Evolutionary conservation across 2,329 filamentous ascomycete genomes (phyloP).

Genomic region (Ophiostoma perfectum): DNA sequence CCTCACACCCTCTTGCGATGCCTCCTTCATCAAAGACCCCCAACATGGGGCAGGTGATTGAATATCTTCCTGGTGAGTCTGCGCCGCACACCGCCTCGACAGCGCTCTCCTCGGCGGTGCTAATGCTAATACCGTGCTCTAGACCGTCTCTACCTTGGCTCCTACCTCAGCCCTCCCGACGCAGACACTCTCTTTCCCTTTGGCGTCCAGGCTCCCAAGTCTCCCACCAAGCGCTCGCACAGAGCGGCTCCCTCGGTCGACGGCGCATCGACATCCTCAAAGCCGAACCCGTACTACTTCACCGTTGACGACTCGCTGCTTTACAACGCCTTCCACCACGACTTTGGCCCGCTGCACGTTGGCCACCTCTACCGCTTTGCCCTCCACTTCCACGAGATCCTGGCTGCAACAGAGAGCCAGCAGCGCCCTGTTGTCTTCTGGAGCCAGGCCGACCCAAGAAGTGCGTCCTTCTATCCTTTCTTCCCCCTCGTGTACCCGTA

Average conservation of each 20-base stretch:
- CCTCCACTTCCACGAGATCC: constrained; percentile 88
- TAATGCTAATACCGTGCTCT: constrained; percentile 28
- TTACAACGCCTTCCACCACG: constrained; percentile 98
- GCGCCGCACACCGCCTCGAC: neutral
- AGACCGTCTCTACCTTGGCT: constrained; percentile 94
- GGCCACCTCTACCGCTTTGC: constrained; percentile 95
- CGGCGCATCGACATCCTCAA: constrained; percentile 2
- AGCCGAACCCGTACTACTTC: constrained; percentile 81
- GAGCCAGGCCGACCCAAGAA: constrained; percentile 86
- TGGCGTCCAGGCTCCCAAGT: constrained; percentile 52
- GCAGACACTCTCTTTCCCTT: constrained; percentile 83
- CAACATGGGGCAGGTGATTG: constrained; percentile 82
- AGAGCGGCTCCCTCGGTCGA: constrained; percentile 50
- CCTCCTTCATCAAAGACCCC: constrained; percentile 46
- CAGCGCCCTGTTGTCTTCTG: constrained; percentile 90
- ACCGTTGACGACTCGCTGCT: constrained; percentile 86
- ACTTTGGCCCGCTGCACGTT: constrained; percentile 96
- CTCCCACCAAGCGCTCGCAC: constrained; percentile 70
- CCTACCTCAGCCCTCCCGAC: constrained; percentile 77
- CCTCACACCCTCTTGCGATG: constrained; percentile 35
- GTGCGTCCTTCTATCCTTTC: constrained; percentile 46
- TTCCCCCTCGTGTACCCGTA: neutral
- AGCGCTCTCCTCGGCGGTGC: neutral
- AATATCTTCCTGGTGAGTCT: constrained; percentile 84
- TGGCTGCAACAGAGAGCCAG: constrained; percentile 86